Conservation (phyloP, 306 rosid species). For the Ammopiptanthus mongolicus region DNA sequence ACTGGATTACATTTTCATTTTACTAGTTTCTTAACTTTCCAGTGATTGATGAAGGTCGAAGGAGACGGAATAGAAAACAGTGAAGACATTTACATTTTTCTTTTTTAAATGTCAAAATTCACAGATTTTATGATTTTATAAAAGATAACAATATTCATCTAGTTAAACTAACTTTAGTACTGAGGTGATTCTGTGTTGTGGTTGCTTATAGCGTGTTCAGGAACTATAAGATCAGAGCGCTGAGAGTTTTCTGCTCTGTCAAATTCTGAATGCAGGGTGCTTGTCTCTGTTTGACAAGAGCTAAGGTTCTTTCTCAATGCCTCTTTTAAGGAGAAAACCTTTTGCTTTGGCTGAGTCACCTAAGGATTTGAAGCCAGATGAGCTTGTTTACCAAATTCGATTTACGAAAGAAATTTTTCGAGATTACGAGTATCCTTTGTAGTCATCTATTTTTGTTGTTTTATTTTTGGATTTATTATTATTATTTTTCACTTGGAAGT, state of each 20-base stretch:
- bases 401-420: conserved; percentile 78
- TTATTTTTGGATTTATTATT: background rate
- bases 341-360: conserved; percentile 65
- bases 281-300: conserved; percentile 23
- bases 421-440: conserved; percentile 79
- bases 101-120: background rate
- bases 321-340: conserved; percentile 70
- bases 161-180: background rate
- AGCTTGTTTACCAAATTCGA: conserved; percentile 75
- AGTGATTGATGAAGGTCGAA: background rate
- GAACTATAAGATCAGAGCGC: background rate
- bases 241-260: conserved; percentile 13
- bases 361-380: conserved; percentile 62
- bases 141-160: background rate
- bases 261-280: conserved; percentile 27
- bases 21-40: background rate
- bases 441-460: background rate
- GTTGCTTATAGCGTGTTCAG: background rate
- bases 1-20: conserved; percentile 9
- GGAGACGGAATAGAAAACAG: background rate
- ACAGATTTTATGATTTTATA: background rate
- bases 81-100: background rate
- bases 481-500: background rate
- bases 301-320: conserved; percentile 45
- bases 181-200: background rate